Evolutionary conservation across 1,139 yeast genomes (phyloP).

Genomic region (Debaryomyces sp.): DNA sequence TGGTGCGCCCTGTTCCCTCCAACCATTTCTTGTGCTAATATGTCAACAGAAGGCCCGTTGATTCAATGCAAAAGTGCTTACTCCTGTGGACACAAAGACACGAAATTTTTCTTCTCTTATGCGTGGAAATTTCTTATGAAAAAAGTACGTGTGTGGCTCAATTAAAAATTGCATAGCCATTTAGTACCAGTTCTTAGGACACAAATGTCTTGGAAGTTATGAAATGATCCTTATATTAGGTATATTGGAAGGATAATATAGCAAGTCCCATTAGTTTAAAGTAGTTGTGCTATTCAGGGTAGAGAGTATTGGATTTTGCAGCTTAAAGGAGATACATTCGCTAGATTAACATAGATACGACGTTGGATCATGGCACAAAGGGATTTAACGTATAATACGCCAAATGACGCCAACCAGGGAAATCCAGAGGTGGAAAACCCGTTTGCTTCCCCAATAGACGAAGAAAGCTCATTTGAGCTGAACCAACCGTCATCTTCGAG

Average conservation of each 20-base stretch:
- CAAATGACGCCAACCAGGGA: slow-evolving; percentile 18
- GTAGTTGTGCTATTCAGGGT: not conserved
- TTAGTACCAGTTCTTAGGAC: not conserved
- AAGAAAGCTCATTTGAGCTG: slow-evolving; percentile 26
- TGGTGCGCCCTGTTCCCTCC: too few relatives aligned
- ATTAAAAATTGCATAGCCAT: not conserved
- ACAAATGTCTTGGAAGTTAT: not conserved
- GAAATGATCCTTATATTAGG: not conserved
- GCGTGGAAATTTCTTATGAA: not conserved
- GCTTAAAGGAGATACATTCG: not conserved
- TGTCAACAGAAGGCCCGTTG: not conserved
- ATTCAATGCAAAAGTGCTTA: not conserved
- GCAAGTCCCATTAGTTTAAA: not conserved
- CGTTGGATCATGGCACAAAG: slow-evolving; percentile 31
- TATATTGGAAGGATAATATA: not conserved
- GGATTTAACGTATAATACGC: slow-evolving; percentile 38
- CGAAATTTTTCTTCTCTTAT: not conserved
- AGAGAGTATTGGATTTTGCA: not conserved
- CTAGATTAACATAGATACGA: not conserved
- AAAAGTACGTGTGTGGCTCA: not conserved
- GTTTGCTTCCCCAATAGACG: slow-evolving; percentile 28
- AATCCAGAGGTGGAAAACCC: too few relatives aligned
- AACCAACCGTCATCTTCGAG: not conserved
- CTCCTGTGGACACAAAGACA: not conserved
- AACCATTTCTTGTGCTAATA: not conserved